Conservation (phyloP, 2,329 filamentous ascomycete genomes). For the Lecanosticta acicola region DNA sequence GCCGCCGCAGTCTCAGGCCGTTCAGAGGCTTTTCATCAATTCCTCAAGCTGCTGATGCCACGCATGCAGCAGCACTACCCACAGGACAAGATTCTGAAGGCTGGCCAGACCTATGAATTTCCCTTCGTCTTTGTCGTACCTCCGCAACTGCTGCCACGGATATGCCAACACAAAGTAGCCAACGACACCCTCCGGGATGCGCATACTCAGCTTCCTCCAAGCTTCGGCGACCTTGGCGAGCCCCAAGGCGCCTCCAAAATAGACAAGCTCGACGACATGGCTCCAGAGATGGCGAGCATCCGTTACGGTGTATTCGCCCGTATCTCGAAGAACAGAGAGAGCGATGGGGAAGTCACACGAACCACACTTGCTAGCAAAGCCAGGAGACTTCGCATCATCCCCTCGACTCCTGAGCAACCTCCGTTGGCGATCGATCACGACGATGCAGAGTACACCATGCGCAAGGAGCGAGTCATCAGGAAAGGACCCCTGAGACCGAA, state of each 20-base stretch:
- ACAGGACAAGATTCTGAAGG: slow-evolving; percentile 48
- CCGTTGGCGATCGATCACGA: slow-evolving; percentile 49
- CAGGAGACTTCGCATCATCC: slow-evolving; percentile 56
- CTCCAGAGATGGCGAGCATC: slow-evolving; percentile 58
- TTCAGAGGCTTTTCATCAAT: slow-evolving; percentile 54
- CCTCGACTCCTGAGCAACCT: slow-evolving; percentile 54
- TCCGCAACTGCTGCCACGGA: slow-evolving; percentile 52
- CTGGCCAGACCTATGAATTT: slow-evolving; percentile 53
- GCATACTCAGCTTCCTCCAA: slow-evolving; percentile 57
- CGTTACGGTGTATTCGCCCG: slow-evolving; percentile 48
- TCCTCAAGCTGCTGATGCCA: slow-evolving; percentile 58
- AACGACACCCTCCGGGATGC: slow-evolving; percentile 49
- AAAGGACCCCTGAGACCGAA: slow-evolving; percentile 57
- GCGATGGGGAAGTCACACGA: slow-evolving; percentile 36
- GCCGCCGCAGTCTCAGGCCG: slow-evolving; percentile 49
- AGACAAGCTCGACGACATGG: slow-evolving; percentile 56
- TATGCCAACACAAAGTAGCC: slow-evolving; percentile 51
- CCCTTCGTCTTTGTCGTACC: slow-evolving; percentile 62
- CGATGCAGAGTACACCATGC: slow-evolving; percentile 47
- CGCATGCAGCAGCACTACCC: slow-evolving; percentile 51
- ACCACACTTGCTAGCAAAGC: slow-evolving; percentile 46
- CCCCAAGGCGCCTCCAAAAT: slow-evolving; percentile 15
- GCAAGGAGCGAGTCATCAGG: slow-evolving; percentile 55
- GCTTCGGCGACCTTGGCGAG: slow-evolving; percentile 48
- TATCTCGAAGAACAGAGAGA: slow-evolving; percentile 38